Evolutionary conservation across 441 rosid genomes (phyloP), one percentile per base, ranked within the genome.

Genomic region (Erodium moschatum): DNA sequence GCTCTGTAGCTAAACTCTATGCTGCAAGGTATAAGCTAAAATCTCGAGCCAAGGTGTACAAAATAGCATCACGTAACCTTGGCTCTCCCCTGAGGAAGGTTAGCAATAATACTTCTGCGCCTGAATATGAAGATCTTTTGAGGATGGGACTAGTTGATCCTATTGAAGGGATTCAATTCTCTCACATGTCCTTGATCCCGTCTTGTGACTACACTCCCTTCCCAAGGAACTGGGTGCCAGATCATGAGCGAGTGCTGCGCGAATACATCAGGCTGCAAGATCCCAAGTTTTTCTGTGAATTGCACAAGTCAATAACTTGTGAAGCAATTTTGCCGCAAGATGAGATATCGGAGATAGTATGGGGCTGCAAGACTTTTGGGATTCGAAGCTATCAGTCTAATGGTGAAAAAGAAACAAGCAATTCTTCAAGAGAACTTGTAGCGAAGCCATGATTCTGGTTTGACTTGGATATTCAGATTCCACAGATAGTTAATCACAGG

Each of bases 101-200:
- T 44, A 86, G 87, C 50, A 85, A 86, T 77, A 88, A 89, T 76
- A 94, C 83, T 69, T 83, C 97, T 78, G 97, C 89, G 0, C 97
- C 97, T 52, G 98, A 91, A 75, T 94, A 91, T 81, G 88, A 96
- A 52, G 97, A 94, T 84, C 96, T 91, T 75, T 77, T 94, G 79
- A 89, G 98, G 76, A 86, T 91, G 97, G 97, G 97, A 67, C 89
- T 91, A 27, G 98, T 91, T n/a, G 97, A 91, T 79, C 89, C 89
- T 72, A 94, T 94, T 66, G 91, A 94, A 83, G 89, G 98, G 61
- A 91, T 94, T 80, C 97, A 86, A 70, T 94, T 94, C 79, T 89
- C 97, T 3, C 96, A 80, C 74, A 91, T 89, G 97, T 85, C 98
- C 16, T 72, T 80, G 80, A 91, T 94, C 79, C 98, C 98, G 6